Evolutionary conservation across 2,329 filamentous ascomycete genomes (phyloP).

Genomic region (Microcera coccophila): DNA sequence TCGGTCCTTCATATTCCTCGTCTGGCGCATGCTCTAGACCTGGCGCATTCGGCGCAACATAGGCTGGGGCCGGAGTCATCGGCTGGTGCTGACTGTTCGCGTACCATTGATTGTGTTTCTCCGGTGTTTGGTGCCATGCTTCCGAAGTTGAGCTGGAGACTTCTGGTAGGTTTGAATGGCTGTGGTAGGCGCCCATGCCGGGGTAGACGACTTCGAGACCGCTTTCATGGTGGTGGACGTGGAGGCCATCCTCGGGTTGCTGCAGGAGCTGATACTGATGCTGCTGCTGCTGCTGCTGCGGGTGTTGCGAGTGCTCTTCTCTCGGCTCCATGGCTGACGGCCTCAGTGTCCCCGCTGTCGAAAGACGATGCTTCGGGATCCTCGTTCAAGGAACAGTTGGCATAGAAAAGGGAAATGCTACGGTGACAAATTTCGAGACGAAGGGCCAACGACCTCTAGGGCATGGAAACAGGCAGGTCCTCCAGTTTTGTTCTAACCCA

Average conservation of each 20-base stretch:
- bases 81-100: background rate
- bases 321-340: no score
- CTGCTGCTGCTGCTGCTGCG: background rate
- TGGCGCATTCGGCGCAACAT: background rate
- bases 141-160: background rate
- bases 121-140: background rate
- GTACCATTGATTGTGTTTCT: background rate
- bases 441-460: no score
- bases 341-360: no score
- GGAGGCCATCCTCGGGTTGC: background rate
- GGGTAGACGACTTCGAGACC: slow-evolving; percentile 2
- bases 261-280: background rate
- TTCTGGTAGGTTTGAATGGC: background rate
- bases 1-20: background rate
- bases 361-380: no score
- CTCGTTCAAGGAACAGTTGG: no score
- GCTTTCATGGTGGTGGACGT: slow-evolving; percentile 1
- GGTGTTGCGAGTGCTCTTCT: background rate
- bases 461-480: no score
- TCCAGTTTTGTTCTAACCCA: no score
- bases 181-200: background rate
- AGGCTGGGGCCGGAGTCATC: background rate
- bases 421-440: no score
- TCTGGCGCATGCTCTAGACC: background rate
- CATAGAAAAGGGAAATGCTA: no score